Evolutionary conservation across 768 basidiomycete genomes (phyloP), one percentile per base, ranked within the genome.

Genomic region (Phlebiopsis gigantea): DNA sequence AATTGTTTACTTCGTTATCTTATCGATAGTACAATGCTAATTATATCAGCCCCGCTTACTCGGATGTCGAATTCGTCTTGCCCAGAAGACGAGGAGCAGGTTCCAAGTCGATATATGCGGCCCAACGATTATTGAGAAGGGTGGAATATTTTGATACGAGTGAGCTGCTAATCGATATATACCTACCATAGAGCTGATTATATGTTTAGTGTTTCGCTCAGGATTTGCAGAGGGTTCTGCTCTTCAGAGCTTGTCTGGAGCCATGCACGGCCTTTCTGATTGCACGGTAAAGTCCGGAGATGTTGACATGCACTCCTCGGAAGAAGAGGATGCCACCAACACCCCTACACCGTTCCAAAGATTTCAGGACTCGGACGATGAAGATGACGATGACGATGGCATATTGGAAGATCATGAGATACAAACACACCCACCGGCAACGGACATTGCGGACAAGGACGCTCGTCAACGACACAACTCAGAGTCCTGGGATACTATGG

Each of bases 81-180:
- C 87, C 88, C 0, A 46, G 30, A 21, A 71, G 73, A 43, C 72
- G 72, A 29, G 65, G 75, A 30, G 68, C 15, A 65, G 65, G 55
- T 19, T 4, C n/a, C 14, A 46, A 52, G 31, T 22, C 30, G 15
- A 88, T 94, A 60, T 88, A 81, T 66, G 91, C 90, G 1, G 81
- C 83, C 44, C 82, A 79, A 61, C 82, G 77, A 63, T 64, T 94
- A 43, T 75, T 94, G 6, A 73, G 77, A 61, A 72, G 92, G 56
- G 81, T 85, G 4, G 88, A 90, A 29, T 93, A 93, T 68, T 93
- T 93, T 62, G 74, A 83, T 55, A 80, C 82, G 4, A 92, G 88
- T 90, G 63, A 55, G 75, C 50, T 1, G 21, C 46, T 41, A 8
- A 17, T 2, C 8, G 14, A 48, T 17, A 46, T 47, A 9, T 39